Percentiles rank a stretch among this genome's conserved stretches.
These are phyloP conservation scores for Neonectria sp. DNA, from an alignment of 2,329 filamentous ascomycete genomes.

Conservation along the genomic window DNA sequence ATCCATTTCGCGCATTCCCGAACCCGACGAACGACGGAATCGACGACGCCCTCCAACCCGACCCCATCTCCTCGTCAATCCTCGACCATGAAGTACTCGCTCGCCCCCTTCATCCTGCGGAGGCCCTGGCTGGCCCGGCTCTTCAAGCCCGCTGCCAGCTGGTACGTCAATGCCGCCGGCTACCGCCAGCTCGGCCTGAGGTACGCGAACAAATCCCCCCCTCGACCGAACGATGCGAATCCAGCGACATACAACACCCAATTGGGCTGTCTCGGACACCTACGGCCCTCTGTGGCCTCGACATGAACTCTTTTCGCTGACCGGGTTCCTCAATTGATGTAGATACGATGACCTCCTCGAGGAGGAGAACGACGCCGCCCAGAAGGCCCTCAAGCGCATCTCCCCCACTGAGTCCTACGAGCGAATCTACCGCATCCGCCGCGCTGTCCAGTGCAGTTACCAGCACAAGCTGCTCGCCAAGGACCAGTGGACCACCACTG, in stretches of 20 bases:
- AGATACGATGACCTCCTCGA: conserved; percentile 96
- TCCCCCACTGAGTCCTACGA: conserved; percentile 93
- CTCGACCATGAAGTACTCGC: conserved; percentile 77
- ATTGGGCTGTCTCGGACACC: conserved; percentile 34
- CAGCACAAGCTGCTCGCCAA: conserved; percentile 76
- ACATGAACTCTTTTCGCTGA: conserved; percentile 41
- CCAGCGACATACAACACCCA: conserved; percentile 29
- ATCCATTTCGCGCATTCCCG: conserved; percentile 55
- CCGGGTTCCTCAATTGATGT: conserved; percentile 39
- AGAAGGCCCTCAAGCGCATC: conserved; percentile 91
- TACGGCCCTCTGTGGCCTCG: not conserved
- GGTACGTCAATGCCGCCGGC: conserved; percentile 91
- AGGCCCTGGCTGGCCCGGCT: conserved; percentile 86
- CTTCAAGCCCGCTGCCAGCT: conserved; percentile 86
- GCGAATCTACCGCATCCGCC: conserved; percentile 96
- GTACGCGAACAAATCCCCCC: conserved; percentile 65
- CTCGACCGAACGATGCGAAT: conserved; percentile 18
- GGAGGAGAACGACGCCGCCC: conserved; percentile 91
- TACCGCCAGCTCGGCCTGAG: conserved; percentile 94
- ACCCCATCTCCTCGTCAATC: conserved; percentile 46
- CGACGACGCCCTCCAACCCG: conserved; percentile 30
- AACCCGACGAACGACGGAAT: conserved; percentile 42
- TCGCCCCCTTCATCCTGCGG: conserved; percentile 82
- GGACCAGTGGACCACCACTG: conserved; percentile 72
- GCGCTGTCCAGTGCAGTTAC: conserved; percentile 85